A percentile compares a stretch with the other conserved stretches of the same genome.
Evolutionary conservation across 768 basidiomycete genomes (phyloP).

Genomic region (Amanita exitialis): DNA sequence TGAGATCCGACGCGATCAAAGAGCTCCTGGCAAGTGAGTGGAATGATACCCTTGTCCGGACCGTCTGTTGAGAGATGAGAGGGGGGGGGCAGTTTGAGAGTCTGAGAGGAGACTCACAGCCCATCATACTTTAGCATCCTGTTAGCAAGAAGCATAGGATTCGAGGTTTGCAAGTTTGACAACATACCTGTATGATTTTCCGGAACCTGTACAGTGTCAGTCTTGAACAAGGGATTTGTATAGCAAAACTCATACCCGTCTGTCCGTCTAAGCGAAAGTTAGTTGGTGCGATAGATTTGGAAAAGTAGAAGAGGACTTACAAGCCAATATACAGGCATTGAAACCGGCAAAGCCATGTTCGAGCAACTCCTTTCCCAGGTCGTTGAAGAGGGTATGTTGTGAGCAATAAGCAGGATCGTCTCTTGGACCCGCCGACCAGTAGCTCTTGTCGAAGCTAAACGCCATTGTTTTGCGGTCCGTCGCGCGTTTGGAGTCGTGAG

Average conservation of each 20-base stretch:
- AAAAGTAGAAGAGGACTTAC: constrained; percentile 43
- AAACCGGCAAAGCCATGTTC: constrained; percentile 96
- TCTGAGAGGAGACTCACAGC: constrained; percentile 49
- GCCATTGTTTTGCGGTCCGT: constrained; percentile 84
- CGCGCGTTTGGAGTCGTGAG: constrained; percentile 67
- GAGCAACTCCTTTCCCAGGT: constrained; percentile 87
- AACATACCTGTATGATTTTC: constrained; percentile 83
- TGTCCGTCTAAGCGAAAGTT: constrained; percentile 47
- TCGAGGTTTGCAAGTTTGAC: neutral
- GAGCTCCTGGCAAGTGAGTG: constrained; percentile 87
- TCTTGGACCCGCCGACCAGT: constrained; percentile 89
- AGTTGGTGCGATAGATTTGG: neutral
- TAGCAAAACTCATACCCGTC: constrained; percentile 50
- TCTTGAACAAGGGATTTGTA: neutral
- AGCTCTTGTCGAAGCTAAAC: constrained; percentile 96
- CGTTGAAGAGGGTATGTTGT: constrained; percentile 90
- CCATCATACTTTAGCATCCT: constrained; percentile 73
- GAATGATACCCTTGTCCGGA: constrained; percentile 94
- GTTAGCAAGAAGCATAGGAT: constrained; percentile 5
- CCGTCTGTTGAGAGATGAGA: constrained; percentile 51
- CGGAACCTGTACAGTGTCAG: constrained; percentile 49
- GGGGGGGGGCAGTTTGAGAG: neutral
- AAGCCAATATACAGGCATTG: constrained; percentile 98
- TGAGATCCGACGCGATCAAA: constrained; percentile 74
- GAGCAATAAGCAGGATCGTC: constrained; percentile 89